phyloP scores from a whole-genome alignment of 116 monocot species.

The Phalaenopsis hybrid region DNA sequence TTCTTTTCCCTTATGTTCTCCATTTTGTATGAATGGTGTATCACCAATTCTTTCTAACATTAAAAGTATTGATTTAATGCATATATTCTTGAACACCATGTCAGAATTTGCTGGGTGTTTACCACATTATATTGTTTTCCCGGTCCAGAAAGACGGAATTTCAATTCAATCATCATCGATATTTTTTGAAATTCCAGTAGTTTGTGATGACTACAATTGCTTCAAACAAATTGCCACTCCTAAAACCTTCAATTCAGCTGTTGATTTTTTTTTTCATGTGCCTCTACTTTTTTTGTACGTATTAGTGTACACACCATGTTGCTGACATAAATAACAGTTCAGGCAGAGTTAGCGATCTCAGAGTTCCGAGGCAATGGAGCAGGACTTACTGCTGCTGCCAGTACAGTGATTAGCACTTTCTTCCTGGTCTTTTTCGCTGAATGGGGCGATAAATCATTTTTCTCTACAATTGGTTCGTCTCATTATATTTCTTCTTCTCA shows the following conservation, averaged over 20 bases:
- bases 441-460: slow-evolving; percentile 99
- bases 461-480: slow-evolving; percentile 78
- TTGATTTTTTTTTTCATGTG: background rate
- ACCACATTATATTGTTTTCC: too few relatives aligned
- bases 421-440: slow-evolving; percentile 95
- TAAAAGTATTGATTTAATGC: too few relatives aligned
- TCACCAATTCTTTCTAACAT: too few relatives aligned
- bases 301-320: background rate
- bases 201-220: too few relatives aligned
- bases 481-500: background rate
- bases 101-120: too few relatives aligned
- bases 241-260: background rate
- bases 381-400: slow-evolving; percentile 71
- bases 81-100: too few relatives aligned
- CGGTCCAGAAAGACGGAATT: too few relatives aligned
- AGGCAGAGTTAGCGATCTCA: slow-evolving; percentile 90
- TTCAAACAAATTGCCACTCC: too few relatives aligned
- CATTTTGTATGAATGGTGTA: too few relatives aligned
- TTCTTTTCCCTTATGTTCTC: too few relatives aligned
- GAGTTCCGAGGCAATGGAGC: slow-evolving; percentile 71
- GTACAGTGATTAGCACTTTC: slow-evolving; percentile 79
- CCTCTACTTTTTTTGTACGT: background rate
- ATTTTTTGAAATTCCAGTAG: too few relatives aligned
- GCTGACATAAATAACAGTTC: slow-evolving; percentile 3
- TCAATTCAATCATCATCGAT: too few relatives aligned